Conservation (phyloP, 768 basidiomycete species). For the Russula olivacea region DNA sequence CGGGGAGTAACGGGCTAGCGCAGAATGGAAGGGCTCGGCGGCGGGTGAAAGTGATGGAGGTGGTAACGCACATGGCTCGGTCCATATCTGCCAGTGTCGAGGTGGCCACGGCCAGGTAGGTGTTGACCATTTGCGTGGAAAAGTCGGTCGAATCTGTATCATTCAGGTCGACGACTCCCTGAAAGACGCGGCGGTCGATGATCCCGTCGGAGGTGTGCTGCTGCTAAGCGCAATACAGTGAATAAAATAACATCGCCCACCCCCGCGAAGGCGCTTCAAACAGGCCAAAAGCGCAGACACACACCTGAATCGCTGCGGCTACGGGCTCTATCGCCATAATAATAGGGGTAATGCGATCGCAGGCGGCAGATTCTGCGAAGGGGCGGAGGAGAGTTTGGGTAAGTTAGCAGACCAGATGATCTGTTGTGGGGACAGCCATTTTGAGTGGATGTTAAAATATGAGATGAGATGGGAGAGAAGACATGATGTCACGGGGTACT, state of each 20-base stretch:
- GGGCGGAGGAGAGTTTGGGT: no score
- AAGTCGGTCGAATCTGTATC: conserved; percentile 19
- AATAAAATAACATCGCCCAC: neutral
- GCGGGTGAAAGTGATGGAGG: neutral
- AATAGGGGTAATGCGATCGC: neutral
- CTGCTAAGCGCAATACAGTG: neutral
- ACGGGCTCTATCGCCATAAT: neutral
- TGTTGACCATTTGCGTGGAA: conserved; percentile 13
- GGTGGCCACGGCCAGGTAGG: conserved; percentile 7
- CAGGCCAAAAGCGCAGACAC: neutral
- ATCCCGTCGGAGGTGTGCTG: neutral
- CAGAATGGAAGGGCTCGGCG: neutral
- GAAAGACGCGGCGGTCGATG: conserved; percentile 17
- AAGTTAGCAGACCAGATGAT: no score
- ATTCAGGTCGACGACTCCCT: conserved; percentile 8
- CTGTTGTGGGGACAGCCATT: no score
- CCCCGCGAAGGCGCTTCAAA: neutral
- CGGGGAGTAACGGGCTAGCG: neutral
- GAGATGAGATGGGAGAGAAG: no score
- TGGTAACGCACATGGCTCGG: conserved; percentile 8
- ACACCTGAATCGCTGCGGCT: neutral
- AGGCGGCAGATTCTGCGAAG: no score
- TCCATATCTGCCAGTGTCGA: conserved; percentile 16
- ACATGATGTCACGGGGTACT: no score
- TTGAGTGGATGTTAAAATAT: no score